A percentile compares a stretch with the other conserved stretches of the same genome.
phyloP scores from a whole-genome alignment of 768 basidiomycete genomes.

The Lentinus tigrinus region DNA sequence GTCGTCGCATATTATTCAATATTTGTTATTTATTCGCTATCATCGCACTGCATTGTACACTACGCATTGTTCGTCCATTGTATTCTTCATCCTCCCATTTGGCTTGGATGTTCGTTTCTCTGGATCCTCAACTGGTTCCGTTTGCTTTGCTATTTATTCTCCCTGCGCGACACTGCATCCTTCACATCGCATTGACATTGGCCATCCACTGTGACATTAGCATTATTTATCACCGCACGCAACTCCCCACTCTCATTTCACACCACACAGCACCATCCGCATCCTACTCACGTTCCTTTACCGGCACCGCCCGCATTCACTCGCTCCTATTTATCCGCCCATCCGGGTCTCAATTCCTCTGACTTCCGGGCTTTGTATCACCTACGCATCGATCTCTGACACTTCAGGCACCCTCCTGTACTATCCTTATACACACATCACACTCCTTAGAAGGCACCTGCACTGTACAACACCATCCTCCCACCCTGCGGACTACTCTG shows the following conservation, averaged over 20 bases:
- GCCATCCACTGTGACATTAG: not conserved
- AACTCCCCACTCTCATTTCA: not conserved
- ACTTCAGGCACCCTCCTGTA: not conserved
- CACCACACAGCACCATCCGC: not conserved
- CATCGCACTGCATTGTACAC: slow-evolving; percentile 19
- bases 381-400: not conserved
- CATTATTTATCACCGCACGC: not conserved
- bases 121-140: not conserved
- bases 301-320: not conserved
- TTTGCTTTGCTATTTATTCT: not conserved
- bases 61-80: slow-evolving; percentile 5
- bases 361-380: not conserved
- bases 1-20: slow-evolving; percentile 2
- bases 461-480: slow-evolving; percentile 16
- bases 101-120: not conserved
- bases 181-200: not conserved
- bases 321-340: slow-evolving; percentile 12
- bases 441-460: slow-evolving; percentile 8
- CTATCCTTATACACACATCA: not conserved
- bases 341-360: not conserved
- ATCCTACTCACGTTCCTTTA: not conserved
- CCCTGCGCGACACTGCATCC: not conserved
- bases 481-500: not conserved
- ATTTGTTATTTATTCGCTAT: slow-evolving; percentile 18
- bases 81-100: not conserved